A percentile compares a stretch with the other conserved stretches of the same genome.
phyloP scores from a whole-genome alignment of 345 rosid species.

The Angophora floribunda region DNA sequence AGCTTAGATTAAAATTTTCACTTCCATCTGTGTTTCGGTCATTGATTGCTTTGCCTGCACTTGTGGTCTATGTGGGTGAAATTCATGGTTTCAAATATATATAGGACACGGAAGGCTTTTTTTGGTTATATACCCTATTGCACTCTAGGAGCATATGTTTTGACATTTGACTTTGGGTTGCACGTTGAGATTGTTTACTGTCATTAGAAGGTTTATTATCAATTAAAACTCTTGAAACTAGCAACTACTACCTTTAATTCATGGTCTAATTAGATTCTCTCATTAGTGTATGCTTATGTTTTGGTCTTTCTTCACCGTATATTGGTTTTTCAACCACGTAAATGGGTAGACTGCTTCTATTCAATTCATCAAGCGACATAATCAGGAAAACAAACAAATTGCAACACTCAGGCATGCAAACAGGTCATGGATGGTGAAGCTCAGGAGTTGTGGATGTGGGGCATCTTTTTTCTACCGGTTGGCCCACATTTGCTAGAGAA shows the following conservation, averaged over 20 bases:
- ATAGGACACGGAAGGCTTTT: background rate
- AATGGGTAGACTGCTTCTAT: background rate
- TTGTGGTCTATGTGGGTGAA: background rate
- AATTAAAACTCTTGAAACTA: background rate
- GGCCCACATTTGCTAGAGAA: background rate
- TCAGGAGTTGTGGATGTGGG: background rate
- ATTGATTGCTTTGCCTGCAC: background rate
- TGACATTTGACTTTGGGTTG: background rate
- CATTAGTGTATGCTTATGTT: background rate
- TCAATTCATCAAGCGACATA: background rate
- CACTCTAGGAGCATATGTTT: background rate
- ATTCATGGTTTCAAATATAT: background rate
- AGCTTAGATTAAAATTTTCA: background rate
- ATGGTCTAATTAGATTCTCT: background rate
- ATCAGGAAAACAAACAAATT: background rate
- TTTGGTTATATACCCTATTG: background rate
- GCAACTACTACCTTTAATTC: background rate
- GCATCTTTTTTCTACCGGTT: background rate
- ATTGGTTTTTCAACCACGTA: background rate
- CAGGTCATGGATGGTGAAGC: rapidly evolving
- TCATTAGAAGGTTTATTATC: background rate
- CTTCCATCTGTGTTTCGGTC: background rate
- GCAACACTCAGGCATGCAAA: background rate
- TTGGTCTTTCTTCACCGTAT: background rate
- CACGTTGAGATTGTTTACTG: background rate